Base-by-base conservation (phyloP, 306 rosid genomes). In the Medicago arabica region DNA sequence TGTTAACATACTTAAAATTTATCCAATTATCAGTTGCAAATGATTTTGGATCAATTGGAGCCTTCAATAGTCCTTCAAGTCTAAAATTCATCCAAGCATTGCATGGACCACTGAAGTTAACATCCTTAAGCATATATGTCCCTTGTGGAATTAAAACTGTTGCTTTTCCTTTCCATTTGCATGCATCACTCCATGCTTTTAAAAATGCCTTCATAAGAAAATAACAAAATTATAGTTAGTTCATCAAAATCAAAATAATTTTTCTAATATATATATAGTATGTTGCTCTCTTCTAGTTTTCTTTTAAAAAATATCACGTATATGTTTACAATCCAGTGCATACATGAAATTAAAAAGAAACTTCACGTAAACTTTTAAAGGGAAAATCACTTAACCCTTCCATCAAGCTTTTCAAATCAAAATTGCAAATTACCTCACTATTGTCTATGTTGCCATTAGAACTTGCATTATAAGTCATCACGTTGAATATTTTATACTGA, bases 91-190 rank as follows among this genome's bases (percentile, higher is more conserved):
- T 83, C 5, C 31, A 50, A 75, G 87, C 88, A 7, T 82, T 67
- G 78, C 96, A 89, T 44, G 88, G 93, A 72, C 91, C 93, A 4
- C 14, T 19, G 55, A 92, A 92, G 3, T n/a, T 10, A 6, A 85
- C 77, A 7, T 69, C 28, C 9, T 67, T 49, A 25, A 88, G 50
- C 82, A 43, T 49, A 78, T 64, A 89, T 0, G 82, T 86, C 60
- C 97, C 97, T 19, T 10, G 0, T 31, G 86, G 87, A 62, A 78
- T 50, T 31, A 62, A 63, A 62, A 86, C 19, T 0, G 19, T 41
- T 17, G 78, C 36, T 0, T 2, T 17, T 12, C 87, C 87, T 1
- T 76, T 5, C 89, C 84, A 81, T 7, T 72, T 44, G 69, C 89
- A 86, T 83, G 89, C 82, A 14, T 75, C 83, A 64, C 13, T 17